Evolutionary conservation across 495 filamentous ascomycete species (phyloP), one percentile per base, ranked within the genome.

Genomic region (Aspergillus incahuasiensis): DNA sequence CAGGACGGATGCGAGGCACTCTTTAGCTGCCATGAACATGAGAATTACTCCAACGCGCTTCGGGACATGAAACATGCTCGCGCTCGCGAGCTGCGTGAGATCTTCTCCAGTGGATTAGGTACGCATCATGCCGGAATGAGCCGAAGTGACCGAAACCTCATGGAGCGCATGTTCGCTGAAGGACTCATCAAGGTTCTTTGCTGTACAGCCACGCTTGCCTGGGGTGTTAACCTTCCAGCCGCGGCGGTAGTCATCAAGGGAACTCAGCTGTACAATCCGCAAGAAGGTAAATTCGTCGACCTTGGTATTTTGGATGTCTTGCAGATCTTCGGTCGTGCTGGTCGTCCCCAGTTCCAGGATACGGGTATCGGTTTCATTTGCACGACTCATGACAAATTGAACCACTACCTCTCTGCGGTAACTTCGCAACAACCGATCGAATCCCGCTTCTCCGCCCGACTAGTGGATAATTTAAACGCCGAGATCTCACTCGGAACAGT

Each of bases 221-320:
- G 94, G 94, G 94, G 94, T 83, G 92, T 99, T 60, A 99, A 99
- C 74, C 82, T 99, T 68, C 94, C 94, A 1, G 94, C 94, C 8
- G 92, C 95, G 12, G 95, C 94, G 3, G 94, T 99, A 21, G 81
- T 99, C 50, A 99, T 99, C 76, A 97, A 97, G 70, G 94, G 94
- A 16, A 97, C 94, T 6, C 91, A 97, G 67, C 75, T 99, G 2
- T 99, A 99, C 72, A 97, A 92, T 67, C 85, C 94, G 0, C 87
- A 94, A 69, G 92, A 94, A 55, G 94, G 94, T 69, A 95, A 92
- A 74, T 97, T 97, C 64, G 87, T 96, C 21, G 95, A 97, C 65
- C 79, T 99, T 13, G 92, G 94, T 9, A 99, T 99, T 60, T 82
- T 99, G 4, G 94, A 99, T 68, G 94, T 99, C 12, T 75, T 99